phyloP scores from a whole-genome alignment of 495 filamentous ascomycete species.

The Baudoinia panamericana region DNA sequence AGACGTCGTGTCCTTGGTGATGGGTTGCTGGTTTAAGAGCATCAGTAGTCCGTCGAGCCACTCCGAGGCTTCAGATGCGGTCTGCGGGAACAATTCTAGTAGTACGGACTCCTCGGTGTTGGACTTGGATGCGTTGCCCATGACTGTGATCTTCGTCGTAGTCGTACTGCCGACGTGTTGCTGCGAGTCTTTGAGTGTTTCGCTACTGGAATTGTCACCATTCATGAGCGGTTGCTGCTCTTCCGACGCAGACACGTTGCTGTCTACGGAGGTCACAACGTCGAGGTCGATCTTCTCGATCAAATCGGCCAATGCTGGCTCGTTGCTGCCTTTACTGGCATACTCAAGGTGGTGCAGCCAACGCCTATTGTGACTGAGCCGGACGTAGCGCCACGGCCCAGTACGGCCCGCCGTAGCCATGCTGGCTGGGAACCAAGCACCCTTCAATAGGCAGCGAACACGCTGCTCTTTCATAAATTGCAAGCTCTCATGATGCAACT shows the following conservation, averaged over 20 bases:
- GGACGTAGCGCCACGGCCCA: conserved; percentile 61
- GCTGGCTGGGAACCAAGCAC: conserved; percentile 73
- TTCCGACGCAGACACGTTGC: conserved; percentile 65
- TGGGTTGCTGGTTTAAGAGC: conserved; percentile 86
- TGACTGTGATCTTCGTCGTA: conserved; percentile 82
- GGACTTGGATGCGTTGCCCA: conserved; percentile 45
- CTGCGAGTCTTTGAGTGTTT: conserved; percentile 35
- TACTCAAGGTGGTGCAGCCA: conserved; percentile 91
- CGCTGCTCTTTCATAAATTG: conserved; percentile 96
- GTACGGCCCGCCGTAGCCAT: conserved; percentile 14
- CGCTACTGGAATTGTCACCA: conserved; percentile 18
- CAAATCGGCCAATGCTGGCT: conserved; percentile 62
- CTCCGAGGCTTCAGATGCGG: conserved; percentile 76
- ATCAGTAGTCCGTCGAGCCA: conserved; percentile 95
- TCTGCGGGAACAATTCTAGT: conserved; percentile 67
- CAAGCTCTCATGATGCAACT: conserved; percentile 79
- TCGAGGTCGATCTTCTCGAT: conserved; percentile 77
- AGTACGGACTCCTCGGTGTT: conserved; percentile 45
- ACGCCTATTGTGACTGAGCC: conserved; percentile 80
- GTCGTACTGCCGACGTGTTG: too few relatives aligned
- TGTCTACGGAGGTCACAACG: conserved; percentile 83
- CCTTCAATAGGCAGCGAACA: conserved; percentile 78
- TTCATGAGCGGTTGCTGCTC: conserved; percentile 31
- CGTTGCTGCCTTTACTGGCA: conserved; percentile 44
- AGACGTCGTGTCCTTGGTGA: conserved; percentile 90